These are phyloP conservation scores for Arabidopsis arenosa DNA, from an alignment of 345 rosid species.

Conservation along the genomic window DNA sequence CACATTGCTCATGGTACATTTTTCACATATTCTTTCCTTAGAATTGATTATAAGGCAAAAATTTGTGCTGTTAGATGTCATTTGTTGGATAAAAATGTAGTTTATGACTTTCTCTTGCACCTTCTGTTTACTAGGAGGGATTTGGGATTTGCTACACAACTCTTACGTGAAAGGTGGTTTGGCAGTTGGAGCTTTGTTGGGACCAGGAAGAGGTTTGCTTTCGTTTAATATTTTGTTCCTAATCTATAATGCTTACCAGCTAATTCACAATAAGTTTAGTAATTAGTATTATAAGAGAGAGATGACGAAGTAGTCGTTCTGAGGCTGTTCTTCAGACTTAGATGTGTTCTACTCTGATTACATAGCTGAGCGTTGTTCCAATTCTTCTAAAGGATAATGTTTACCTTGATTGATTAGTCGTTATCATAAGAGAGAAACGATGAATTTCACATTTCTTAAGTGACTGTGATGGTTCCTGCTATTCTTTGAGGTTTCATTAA, in stretches of 20 bases:
- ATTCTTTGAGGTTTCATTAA: constrained; percentile 19
- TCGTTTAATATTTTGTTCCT: not conserved
- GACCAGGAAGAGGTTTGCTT: constrained; percentile 93
- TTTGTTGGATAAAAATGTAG: not conserved
- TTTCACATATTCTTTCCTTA: not conserved
- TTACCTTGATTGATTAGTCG: not conserved
- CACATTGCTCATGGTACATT: constrained; percentile 79
- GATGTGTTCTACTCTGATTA: constrained; percentile 10
- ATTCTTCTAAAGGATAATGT: not conserved
- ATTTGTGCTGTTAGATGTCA: not conserved
- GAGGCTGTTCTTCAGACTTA: not conserved
- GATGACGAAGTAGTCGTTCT: constrained; percentile 1
- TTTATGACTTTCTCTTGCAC: constrained; percentile 31
- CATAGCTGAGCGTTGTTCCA: constrained; percentile 10
- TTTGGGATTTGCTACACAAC: constrained; percentile 82
- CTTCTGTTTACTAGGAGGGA: constrained; percentile 56
- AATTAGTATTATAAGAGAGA: constrained; percentile 1
- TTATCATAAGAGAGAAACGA: constrained; percentile 10
- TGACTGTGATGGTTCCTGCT: constrained; percentile 4
- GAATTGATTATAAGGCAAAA: not conserved
- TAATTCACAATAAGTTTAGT: constrained; percentile 33
- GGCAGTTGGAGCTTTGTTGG: constrained; percentile 79
- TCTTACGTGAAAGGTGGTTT: constrained; percentile 84
- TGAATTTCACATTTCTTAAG: constrained; percentile 3
- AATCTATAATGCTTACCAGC: constrained; percentile 11